Evolutionary conservation across 352 stramenopile species (phyloP).

Genomic region (Phytophthora constricta): DNA sequence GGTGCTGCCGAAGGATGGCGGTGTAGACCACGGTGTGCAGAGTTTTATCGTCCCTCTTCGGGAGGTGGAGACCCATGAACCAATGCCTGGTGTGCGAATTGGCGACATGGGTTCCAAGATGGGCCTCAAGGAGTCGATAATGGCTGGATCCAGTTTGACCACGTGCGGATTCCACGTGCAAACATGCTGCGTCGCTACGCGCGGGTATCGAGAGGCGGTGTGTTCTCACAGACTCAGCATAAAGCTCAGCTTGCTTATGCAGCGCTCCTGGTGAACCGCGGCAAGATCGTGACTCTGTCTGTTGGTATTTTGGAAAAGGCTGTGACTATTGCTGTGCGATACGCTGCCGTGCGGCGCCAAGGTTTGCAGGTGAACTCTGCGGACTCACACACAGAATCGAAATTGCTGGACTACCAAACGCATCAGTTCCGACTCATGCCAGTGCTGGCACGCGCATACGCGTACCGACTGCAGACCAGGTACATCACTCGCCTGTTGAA

Average conservation of each 20-base stretch:
- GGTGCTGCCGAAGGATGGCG: constrained; percentile 59
- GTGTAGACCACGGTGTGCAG: constrained; percentile 91
- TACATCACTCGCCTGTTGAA: constrained; percentile 84
- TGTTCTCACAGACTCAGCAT: constrained; percentile 64
- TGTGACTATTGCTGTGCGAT: constrained; percentile 93
- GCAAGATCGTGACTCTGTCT: constrained; percentile 76
- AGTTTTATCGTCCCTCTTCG: constrained; percentile 96
- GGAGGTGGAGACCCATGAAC: constrained; percentile 76
- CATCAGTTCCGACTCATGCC: constrained; percentile 95
- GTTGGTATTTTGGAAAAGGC: constrained; percentile 90
- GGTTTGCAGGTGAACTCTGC: constrained; percentile 66
- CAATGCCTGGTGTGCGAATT: constrained; percentile 59
- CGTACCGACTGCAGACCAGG: constrained; percentile 92
- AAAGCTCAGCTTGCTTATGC: constrained; percentile 77
- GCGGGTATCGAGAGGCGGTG: constrained; percentile 64
- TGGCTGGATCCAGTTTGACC: constrained; percentile 79
- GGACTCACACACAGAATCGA: constrained; percentile 70
- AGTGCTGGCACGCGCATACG: constrained; percentile 90
- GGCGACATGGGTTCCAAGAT: constrained; percentile 80
- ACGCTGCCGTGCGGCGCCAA: constrained; percentile 92
- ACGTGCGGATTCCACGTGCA: constrained; percentile 71
- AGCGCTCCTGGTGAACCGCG: constrained; percentile 77
- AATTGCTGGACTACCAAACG: constrained; percentile 95
- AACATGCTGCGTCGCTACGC: constrained; percentile 83
- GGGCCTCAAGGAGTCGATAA: constrained; percentile 82